These are phyloP conservation scores for Platismatia glauca DNA, from an alignment of 495 filamentous ascomycete species.

Conservation along the genomic window DNA sequence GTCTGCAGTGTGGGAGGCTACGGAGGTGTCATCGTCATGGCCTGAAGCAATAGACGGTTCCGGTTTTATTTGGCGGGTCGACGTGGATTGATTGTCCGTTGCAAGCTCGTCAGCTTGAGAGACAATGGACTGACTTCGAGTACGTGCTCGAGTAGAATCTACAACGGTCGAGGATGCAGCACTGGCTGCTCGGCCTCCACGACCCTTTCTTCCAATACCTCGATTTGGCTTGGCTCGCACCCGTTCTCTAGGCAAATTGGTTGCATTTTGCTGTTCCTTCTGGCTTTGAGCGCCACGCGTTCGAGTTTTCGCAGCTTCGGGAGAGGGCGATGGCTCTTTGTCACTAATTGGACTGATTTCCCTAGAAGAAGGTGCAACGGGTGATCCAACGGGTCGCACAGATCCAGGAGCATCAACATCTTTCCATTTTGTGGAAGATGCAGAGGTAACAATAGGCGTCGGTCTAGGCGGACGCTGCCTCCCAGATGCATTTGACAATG, in stretches of 20 bases:
- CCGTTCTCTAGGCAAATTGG: conserved; percentile 8
- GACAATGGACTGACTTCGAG: conserved; percentile 49
- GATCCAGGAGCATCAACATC: conserved; percentile 33
- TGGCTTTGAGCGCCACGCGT: conserved; percentile 26
- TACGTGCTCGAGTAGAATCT: conserved; percentile 30
- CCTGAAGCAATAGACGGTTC: conserved; percentile 55
- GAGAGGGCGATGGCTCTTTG: conserved; percentile 33
- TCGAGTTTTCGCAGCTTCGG: conserved; percentile 30
- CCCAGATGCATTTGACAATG: conserved; percentile 22
- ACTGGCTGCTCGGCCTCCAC: conserved; percentile 41
- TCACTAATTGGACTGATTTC: conserved; percentile 50
- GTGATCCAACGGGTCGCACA: conserved; percentile 31
- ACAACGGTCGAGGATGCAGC: conserved; percentile 41
- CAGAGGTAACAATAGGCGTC: conserved; percentile 37
- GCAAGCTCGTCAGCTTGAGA: conserved; percentile 48
- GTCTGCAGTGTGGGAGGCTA: conserved; percentile 21
- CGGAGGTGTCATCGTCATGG: conserved; percentile 26
- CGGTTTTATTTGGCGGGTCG: conserved; percentile 50
- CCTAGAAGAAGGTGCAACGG: conserved; percentile 38
- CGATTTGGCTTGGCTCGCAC: conserved; percentile 24
- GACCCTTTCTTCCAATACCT: conserved; percentile 29
- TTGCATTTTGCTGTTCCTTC: conserved; percentile 24
- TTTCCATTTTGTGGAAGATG: conserved; percentile 45
- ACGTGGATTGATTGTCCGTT: conserved; percentile 36
- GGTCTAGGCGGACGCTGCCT: conserved; percentile 30